Evolutionary conservation across 257 asterid genomes (phyloP).

Genomic region (Parsonsia alboflavescens): DNA sequence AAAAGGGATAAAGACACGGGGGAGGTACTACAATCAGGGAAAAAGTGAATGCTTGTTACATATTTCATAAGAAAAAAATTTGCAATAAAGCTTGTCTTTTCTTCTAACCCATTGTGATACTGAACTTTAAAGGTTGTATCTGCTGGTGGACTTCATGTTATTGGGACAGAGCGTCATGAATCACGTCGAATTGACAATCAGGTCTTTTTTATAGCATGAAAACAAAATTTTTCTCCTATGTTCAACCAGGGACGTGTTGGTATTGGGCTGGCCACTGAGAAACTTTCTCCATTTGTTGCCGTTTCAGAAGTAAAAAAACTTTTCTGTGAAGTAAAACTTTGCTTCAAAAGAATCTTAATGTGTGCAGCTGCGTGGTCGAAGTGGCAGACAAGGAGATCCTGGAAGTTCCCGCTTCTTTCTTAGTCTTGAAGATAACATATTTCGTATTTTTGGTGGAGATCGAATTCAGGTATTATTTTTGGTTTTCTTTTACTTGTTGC

Average conservation of each 20-base stretch:
- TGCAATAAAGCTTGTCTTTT: not conserved
- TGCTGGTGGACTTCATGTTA: constrained; percentile 97
- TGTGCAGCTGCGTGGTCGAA: constrained; percentile 95
- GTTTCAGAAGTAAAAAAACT: not conserved
- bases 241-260: not conserved
- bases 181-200: constrained; percentile 99
- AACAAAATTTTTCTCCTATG: not conserved
- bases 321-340: constrained; percentile 1
- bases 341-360: constrained; percentile 17
- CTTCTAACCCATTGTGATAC: constrained; percentile 1
- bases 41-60: not conserved
- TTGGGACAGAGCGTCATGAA: constrained; percentile 97
- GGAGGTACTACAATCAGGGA: too few relatives aligned
- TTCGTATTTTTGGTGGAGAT: constrained; percentile 98
- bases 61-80: not conserved
- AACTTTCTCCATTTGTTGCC: not conserved
- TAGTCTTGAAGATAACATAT: constrained; percentile 96
- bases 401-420: constrained; percentile 99
- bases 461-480: constrained; percentile 68
- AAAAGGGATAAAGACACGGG: not conserved
- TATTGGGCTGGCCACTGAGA: not conserved
- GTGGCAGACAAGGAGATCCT: constrained; percentile 99
- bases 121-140: constrained; percentile 33
- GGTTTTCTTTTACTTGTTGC: constrained; percentile 17
- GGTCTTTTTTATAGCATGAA: constrained; percentile 31